Evolutionary conservation across 352 stramenopile species (phyloP), one percentile per base, ranked within the genome.

Genomic region (Blastocystis sp.): DNA sequence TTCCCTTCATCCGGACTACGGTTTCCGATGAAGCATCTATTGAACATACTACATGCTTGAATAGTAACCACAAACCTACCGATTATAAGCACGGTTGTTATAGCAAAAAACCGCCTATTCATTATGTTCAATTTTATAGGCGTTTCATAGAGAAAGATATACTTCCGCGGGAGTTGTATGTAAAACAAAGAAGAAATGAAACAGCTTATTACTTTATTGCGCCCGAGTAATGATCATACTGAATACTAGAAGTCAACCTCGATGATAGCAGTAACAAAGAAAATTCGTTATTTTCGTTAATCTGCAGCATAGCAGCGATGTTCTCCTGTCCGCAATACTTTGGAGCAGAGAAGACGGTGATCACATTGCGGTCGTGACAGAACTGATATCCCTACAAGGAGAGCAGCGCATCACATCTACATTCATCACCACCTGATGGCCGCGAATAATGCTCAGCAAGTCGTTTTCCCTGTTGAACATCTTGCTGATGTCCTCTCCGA

Each of bases 241-340:
- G 76, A 15, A 70, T 54, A 87, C 76, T 87, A 87, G 34, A 39
- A 11, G n/a, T 87, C 15, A 76, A 7, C 29, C 11, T 8, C 20
- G 20, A 45, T 53, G 34, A 15, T 15, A 87, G 34, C 54, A 20
- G 11, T 34, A 59, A 76, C 59, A 87, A 87, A 18, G 76, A 87
- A 70, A 43, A 70, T 20, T 76, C 59, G 93, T 98, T 95, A 90
- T 97, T 93, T 90, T 98, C 95, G 88, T 97, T 95, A 76, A 98
- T 94, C 89, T 98, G 95, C 94, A 98, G 96, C 91, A 99, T 98
- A 11, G 97, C 97, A 3, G 96, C 96, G 70, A 98, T 94, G 91
- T 99, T 99, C 34, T 96, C 96, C 90, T 96, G 98, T 64, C 96
- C 94, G 92, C 97, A 99, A 92, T 99, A 99, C 92, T 99, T 99